Evolutionary conservation across 1,284 basidiomycete species (phyloP), one percentile per base, ranked within the genome.

Genomic region (Marasmius sp.): DNA sequence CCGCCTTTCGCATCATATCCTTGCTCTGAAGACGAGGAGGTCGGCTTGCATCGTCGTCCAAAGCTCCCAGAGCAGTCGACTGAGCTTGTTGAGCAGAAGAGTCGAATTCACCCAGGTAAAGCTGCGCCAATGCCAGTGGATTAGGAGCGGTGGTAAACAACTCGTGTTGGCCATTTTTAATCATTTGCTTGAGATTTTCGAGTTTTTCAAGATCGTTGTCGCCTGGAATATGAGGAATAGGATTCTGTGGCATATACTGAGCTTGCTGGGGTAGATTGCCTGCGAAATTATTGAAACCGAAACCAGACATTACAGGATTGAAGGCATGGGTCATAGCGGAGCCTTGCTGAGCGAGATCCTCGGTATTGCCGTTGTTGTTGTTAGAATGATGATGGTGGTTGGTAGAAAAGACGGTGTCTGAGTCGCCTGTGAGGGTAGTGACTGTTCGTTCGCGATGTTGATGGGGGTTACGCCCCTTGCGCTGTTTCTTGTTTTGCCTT

Each of bases 81-180:
- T 64, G 60, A 39, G 67, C 69, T 41, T 69, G 61, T 67, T 81
- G 79, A 63, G 84, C 82, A 61, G 76, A 75, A 66, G 78, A 77
- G 64, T 79, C 33, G 65, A 62, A 1, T 72, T 79, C 76, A 54
- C 89, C 89, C 61, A 84, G 74, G 73, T 87, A 91, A 62, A 89
- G 75, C 61, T 77, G 80, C 48, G 84, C 86, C 52, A 92, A 82
- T 59, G 81, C 82, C 36, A 77, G 77, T 48, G 89, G 90, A 64
- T 85, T 81, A 45, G 89, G 88, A 58, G 83, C 70, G 34, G 89
- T 82, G 41, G 83, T 82, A 69, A 85, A 92, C 65, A 85, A 77
- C 58, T 87, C 83, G 70, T 92, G 89, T 68, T 92, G 89, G 59
- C 84, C 84, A 45, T 78, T 81, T 69, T 85, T 88, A 73, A 92